Conservation (phyloP, 768 basidiomycete genomes). For the Dioszegia crocea region DNA sequence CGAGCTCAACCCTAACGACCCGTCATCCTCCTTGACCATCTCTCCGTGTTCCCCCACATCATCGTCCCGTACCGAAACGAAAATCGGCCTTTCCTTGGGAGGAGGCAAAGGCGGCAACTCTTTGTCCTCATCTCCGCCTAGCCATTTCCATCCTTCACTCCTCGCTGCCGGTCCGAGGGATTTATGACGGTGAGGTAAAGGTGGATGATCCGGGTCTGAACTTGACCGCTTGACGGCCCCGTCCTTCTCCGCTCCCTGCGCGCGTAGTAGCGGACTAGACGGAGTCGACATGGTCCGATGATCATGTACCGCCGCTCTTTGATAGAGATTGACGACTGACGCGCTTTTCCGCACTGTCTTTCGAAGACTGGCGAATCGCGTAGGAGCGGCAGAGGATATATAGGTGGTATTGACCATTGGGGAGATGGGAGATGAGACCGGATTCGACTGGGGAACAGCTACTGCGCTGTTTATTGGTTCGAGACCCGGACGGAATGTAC, state of each 20-base stretch:
- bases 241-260: constrained; percentile 3
- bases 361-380: constrained; percentile 3
- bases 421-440: not conserved
- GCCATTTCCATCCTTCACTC: too few species aligned
- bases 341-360: not conserved
- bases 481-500: not conserved
- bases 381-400: not conserved
- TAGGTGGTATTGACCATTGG: not conserved
- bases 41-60: too few species aligned
- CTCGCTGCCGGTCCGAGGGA: not conserved
- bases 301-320: not conserved
- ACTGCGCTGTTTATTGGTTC: constrained; percentile 3
- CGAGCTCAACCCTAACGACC: not conserved
- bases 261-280: constrained; percentile 19
- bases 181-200: not conserved
- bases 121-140: not conserved
- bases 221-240: constrained; percentile 3
- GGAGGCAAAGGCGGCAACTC: not conserved
- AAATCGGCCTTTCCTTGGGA: not conserved
- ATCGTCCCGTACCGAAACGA: not conserved
- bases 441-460: not conserved
- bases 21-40: too few species aligned
- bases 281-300: constrained; percentile 15
- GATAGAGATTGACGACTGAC: constrained; percentile 3
- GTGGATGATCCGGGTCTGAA: constrained; percentile 1